A percentile compares a stretch with the other conserved stretches of the same genome.
Conservation (phyloP, 768 basidiomycete species). For the Russula griseocarnosa region DNA sequence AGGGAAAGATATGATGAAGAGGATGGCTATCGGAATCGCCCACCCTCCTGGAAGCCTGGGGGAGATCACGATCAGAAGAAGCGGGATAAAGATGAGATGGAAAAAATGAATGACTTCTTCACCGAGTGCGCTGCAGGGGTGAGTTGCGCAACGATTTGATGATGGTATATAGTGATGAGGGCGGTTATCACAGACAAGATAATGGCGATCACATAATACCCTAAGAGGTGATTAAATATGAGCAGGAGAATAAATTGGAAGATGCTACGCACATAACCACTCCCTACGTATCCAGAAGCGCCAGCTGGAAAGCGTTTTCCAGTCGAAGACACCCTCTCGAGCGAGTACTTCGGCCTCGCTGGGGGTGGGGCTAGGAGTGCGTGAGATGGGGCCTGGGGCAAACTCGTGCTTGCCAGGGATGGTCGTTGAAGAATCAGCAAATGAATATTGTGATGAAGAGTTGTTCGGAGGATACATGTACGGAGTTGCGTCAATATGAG, state of each 20-base stretch:
- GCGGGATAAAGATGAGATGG: not conserved
- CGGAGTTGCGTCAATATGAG: not conserved
- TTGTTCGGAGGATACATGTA: slow-evolving; percentile 25
- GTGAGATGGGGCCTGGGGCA: slow-evolving; percentile 8
- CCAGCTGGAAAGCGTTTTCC: slow-evolving; percentile 33
- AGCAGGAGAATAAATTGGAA: not conserved
- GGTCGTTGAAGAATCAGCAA: slow-evolving; percentile 12
- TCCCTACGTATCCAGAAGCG: slow-evolving; percentile 36
- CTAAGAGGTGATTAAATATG: slow-evolving; percentile 22
- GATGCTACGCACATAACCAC: slow-evolving; percentile 35
- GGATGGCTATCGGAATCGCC: slow-evolving; percentile 73
- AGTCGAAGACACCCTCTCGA: slow-evolving; percentile 33
- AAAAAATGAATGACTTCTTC: slow-evolving; percentile 45
- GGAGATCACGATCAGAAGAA: not conserved
- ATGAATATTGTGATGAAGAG: not conserved
- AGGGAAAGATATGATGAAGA: slow-evolving; percentile 85
- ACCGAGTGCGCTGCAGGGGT: slow-evolving; percentile 63
- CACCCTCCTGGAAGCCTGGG: slow-evolving; percentile 55
- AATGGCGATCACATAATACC: slow-evolving; percentile 36
- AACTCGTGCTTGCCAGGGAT: slow-evolving; percentile 21
- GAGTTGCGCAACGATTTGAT: slow-evolving; percentile 63
- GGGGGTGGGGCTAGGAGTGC: slow-evolving; percentile 39
- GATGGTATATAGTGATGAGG: slow-evolving; percentile 45
- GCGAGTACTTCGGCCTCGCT: slow-evolving; percentile 35
- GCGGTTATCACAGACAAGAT: slow-evolving; percentile 36